A percentile compares a stretch with the other conserved stretches of the same genome.
These are phyloP conservation scores for Cryptosporidium felis DNA, from an alignment of 169 alveolate genomes.

Conservation along the genomic window DNA sequence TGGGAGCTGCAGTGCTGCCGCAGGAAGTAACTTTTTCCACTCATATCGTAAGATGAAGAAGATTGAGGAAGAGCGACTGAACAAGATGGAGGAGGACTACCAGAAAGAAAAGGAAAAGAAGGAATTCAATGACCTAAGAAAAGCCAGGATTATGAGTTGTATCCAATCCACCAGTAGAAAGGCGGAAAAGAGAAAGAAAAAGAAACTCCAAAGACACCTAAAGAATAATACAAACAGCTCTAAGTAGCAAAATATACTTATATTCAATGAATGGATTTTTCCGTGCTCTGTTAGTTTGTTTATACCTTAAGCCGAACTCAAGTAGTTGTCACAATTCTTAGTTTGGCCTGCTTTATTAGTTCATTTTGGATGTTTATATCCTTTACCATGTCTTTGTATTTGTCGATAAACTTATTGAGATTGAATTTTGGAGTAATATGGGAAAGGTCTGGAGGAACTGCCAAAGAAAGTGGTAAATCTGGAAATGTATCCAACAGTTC, in stretches of 20 bases:
- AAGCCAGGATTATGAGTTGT: constrained; percentile 4
- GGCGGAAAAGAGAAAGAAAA: constrained; percentile 44
- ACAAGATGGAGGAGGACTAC: constrained; percentile 73
- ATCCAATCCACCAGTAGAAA: constrained; percentile 29
- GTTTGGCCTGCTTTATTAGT: constrained; percentile 45
- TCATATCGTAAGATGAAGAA: constrained; percentile 57
- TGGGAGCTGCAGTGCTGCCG: constrained; percentile 75
- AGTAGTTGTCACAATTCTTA: constrained; percentile 54
- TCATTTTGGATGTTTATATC: constrained; percentile 18
- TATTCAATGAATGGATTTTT: background rate
- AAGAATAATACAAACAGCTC: background rate
- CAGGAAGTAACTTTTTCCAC: constrained; percentile 77
- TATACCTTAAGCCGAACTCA: background rate
- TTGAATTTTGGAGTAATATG: constrained; percentile 37
- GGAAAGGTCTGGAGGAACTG: constrained; percentile 11
- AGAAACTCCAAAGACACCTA: background rate
- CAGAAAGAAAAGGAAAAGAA: constrained; percentile 35
- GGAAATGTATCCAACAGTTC: background rate
- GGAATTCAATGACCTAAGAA: constrained; percentile 55
- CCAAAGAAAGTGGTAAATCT: background rate
- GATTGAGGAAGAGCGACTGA: constrained; percentile 73
- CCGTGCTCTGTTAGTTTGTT: background rate
- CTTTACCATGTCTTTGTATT: constrained; percentile 18
- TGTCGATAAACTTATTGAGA: constrained; percentile 25
- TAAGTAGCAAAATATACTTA: background rate